These are phyloP conservation scores for Ceratonia siliqua DNA, from an alignment of 306 rosid genomes.

Conservation along the genomic window DNA sequence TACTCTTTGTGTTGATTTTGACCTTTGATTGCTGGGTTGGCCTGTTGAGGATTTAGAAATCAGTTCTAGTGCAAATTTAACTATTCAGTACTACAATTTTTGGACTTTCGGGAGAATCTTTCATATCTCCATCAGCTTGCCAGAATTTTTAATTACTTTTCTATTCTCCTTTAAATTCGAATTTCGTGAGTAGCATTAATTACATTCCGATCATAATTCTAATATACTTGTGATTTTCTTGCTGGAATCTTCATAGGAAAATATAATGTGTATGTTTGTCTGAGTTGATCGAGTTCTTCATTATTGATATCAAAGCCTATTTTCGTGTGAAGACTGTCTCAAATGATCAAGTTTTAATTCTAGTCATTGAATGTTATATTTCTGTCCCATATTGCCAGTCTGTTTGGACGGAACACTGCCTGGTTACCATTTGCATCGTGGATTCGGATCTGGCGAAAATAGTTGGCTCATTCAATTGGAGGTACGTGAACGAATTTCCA, in stretches of 20 bases:
- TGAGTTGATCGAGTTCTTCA: constrained; percentile 17
- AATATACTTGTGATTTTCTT: not conserved
- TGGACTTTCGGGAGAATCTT: not conserved
- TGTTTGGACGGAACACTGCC: constrained; percentile 93
- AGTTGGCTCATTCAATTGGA: constrained; percentile 90
- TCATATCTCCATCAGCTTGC: constrained; percentile 2
- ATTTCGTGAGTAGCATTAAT: not conserved
- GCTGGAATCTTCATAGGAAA: not conserved
- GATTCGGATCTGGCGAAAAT: constrained; percentile 70
- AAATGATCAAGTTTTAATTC: constrained; percentile 10
- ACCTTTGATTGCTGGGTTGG: not conserved
- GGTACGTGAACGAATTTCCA: constrained; percentile 44
- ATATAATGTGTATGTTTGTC: constrained; percentile 7
- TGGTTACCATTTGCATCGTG: constrained; percentile 77
- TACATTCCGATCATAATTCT: not conserved
- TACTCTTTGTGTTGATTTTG: not conserved
- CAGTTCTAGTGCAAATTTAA: not conserved
- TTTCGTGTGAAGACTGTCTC: constrained; percentile 3
- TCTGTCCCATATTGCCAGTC: constrained; percentile 46
- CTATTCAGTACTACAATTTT: not conserved
- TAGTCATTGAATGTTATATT: constrained; percentile 19
- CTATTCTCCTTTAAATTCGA: not conserved
- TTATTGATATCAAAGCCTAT: not conserved
- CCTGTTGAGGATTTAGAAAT: not conserved
- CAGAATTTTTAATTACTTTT: not conserved